A percentile compares a stretch with the other conserved stretches of the same genome.
Evolutionary conservation across 371 early-diverging fungal species (phyloP).

Genomic region (Vairimorpha ceranae): DNA sequence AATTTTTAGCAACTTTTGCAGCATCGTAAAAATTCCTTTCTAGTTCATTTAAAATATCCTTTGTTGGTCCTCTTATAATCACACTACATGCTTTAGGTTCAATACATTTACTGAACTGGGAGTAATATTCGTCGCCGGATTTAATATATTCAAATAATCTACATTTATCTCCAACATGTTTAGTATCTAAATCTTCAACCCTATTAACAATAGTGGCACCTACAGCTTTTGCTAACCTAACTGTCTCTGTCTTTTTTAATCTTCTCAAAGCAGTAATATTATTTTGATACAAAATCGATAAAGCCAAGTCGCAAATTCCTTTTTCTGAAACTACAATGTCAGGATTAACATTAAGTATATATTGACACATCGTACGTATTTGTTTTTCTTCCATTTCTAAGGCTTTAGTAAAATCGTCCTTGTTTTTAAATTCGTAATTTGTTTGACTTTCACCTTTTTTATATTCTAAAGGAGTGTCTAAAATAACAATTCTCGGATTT

Average conservation of each 20-base stretch:
- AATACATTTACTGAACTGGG: slow-evolving; percentile 79
- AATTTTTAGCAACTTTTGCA: slow-evolving; percentile 92
- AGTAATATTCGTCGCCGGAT: slow-evolving; percentile 81
- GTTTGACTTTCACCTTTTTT: slow-evolving; percentile 99
- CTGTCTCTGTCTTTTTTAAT: slow-evolving; percentile 93
- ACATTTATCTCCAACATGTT: slow-evolving; percentile 84
- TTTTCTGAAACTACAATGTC: slow-evolving; percentile 98
- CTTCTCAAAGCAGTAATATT: slow-evolving; percentile 95
- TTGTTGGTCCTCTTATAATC: slow-evolving; percentile 88
- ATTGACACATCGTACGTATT: slow-evolving; percentile 84
- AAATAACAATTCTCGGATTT: slow-evolving; percentile 87
- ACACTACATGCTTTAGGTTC: slow-evolving; percentile 97
- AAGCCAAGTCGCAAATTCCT: slow-evolving; percentile 70
- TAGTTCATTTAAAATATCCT: slow-evolving; percentile 93
- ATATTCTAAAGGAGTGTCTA: slow-evolving; percentile 98
- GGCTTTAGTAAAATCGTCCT: slow-evolving; percentile 85
- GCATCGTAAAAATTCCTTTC: slow-evolving; percentile 99
- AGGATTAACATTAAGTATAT: slow-evolving; percentile 86
- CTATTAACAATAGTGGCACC: slow-evolving; percentile 93
- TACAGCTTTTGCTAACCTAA: slow-evolving; percentile 89
- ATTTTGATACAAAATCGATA: slow-evolving; percentile 47
- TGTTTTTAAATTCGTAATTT: slow-evolving; percentile 89
- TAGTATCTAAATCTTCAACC: slow-evolving; percentile 84
- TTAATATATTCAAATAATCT: slow-evolving; percentile 88
- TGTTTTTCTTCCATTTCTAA: slow-evolving; percentile 98